Percentiles rank a stretch among this genome's conserved stretches.
phyloP scores from a whole-genome alignment of 2,329 filamentous ascomycete species.

The Xylariaceae sp. region DNA sequence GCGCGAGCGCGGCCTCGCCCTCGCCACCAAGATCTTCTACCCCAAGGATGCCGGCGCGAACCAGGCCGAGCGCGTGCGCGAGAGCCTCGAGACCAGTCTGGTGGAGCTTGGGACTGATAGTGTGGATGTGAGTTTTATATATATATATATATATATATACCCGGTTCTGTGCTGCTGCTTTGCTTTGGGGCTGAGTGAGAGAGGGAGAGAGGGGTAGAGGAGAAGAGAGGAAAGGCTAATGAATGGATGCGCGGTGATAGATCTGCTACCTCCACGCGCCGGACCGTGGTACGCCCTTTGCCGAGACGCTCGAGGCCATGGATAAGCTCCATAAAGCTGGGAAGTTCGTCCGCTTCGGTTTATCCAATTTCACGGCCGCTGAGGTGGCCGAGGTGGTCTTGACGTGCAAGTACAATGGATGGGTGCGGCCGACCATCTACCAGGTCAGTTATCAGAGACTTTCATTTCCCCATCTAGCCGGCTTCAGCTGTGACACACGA shows the following conservation, averaged over 20 bases:
- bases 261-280: slow-evolving; percentile 79
- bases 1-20: slow-evolving; percentile 74
- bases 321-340: slow-evolving; percentile 83
- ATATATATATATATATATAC: too few relatives aligned
- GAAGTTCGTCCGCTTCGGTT: slow-evolving; percentile 78
- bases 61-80: slow-evolving; percentile 63
- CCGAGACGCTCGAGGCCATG: slow-evolving; percentile 75
- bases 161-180: too few relatives aligned
- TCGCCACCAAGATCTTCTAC: slow-evolving; percentile 78
- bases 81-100: slow-evolving; percentile 68
- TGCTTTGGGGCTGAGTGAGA: neutral
- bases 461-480: neutral
- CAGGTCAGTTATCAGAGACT: slow-evolving; percentile 45
- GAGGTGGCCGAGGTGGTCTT: slow-evolving; percentile 86
- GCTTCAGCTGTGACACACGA: too few relatives aligned
- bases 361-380: slow-evolving; percentile 85
- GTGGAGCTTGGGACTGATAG: slow-evolving; percentile 72
- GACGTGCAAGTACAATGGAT: slow-evolving; percentile 76
- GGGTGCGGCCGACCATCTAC: slow-evolving; percentile 83
- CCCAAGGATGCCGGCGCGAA: slow-evolving; percentile 63
- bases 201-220: neutral
- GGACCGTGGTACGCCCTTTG: slow-evolving; percentile 71
- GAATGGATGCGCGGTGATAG: slow-evolving; percentile 21
- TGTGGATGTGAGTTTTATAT: slow-evolving; percentile 63
- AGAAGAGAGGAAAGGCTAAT: neutral